A percentile compares a stretch with the other conserved stretches of the same genome.
phyloP scores from a whole-genome alignment of 2,329 filamentous ascomycete species.

The Ceratocystis ficicola region DNA sequence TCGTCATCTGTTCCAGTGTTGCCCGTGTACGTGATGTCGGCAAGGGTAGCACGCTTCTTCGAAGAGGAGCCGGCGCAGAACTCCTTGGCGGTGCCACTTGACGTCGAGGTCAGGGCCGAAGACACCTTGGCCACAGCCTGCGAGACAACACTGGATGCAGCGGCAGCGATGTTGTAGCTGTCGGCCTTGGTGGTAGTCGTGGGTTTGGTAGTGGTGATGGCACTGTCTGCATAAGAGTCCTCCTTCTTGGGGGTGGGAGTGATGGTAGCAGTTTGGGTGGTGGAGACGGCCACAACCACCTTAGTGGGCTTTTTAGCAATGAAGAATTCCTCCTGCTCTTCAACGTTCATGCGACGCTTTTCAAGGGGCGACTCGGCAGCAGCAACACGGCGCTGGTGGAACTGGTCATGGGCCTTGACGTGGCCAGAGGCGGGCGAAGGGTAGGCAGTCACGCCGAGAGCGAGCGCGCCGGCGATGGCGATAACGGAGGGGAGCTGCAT shows the following conservation, averaged over 20 bases:
- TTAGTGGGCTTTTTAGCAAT: slow-evolving; percentile 29
- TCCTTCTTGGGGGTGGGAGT: slow-evolving; percentile 22
- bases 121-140: slow-evolving; percentile 28
- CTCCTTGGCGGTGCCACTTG: slow-evolving; percentile 21
- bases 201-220: slow-evolving; percentile 20
- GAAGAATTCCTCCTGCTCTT: slow-evolving; percentile 28
- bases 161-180: slow-evolving; percentile 7
- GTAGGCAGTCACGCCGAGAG: slow-evolving; percentile 32
- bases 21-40: slow-evolving; percentile 37
- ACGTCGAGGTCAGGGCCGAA: slow-evolving; percentile 25
- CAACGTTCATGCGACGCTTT: slow-evolving; percentile 10
- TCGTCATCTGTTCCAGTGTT: slow-evolving; percentile 34
- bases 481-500: slow-evolving; percentile 35
- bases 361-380: slow-evolving; percentile 24
- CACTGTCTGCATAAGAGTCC: slow-evolving; percentile 10
- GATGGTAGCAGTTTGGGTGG: slow-evolving; percentile 24
- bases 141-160: not conserved
- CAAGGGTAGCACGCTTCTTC: slow-evolving; percentile 37
- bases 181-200: not conserved
- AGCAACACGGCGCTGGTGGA: slow-evolving; percentile 27
- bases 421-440: slow-evolving; percentile 30
- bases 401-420: slow-evolving; percentile 30
- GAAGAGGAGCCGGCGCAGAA: slow-evolving; percentile 30
- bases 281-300: slow-evolving; percentile 16
- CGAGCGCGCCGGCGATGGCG: slow-evolving; percentile 32